These are phyloP conservation scores for Nidularia sp. DNA, from an alignment of 768 basidiomycete genomes.

Conservation along the genomic window DNA sequence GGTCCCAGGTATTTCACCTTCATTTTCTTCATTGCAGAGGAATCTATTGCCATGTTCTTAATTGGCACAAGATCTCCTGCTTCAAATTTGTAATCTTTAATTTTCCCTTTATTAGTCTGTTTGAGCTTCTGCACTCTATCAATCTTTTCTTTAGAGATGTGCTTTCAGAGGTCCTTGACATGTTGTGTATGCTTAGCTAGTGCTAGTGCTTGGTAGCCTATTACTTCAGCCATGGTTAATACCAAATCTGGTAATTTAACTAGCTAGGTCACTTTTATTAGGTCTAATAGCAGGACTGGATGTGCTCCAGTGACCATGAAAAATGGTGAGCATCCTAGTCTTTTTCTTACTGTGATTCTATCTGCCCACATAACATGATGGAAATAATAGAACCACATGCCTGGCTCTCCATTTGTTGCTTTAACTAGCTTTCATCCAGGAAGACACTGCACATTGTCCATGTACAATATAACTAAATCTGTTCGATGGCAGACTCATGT, in stretches of 20 bases:
- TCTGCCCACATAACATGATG: conserved; percentile 32
- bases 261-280: conserved; percentile 25
- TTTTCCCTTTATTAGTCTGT: conserved; percentile 10
- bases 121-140: conserved; percentile 11
- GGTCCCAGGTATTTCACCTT: conserved; percentile 19
- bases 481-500: conserved; percentile 13
- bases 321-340: conserved; percentile 27
- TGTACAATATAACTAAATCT: conserved; percentile 18
- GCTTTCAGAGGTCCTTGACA: conserved; percentile 6
- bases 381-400: conserved; percentile 21
- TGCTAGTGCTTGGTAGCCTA: conserved; percentile 12
- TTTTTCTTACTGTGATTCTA: conserved; percentile 17
- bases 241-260: conserved; percentile 10
- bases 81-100: conserved; percentile 20
- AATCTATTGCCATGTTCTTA: conserved; percentile 21
- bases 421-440: conserved; percentile 25
- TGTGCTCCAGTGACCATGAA: conserved; percentile 24
- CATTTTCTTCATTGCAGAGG: conserved; percentile 15
- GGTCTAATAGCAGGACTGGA: conserved; percentile 24
- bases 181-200: conserved; percentile 13
- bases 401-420: conserved; percentile 20
- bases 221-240: conserved; percentile 16
- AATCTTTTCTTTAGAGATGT: conserved; percentile 8
- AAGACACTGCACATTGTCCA: conserved; percentile 9
- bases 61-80: conserved; percentile 27